Evolutionary conservation across 139 green algal species (phyloP).

Genomic region (Pleodorina starrii): DNA sequence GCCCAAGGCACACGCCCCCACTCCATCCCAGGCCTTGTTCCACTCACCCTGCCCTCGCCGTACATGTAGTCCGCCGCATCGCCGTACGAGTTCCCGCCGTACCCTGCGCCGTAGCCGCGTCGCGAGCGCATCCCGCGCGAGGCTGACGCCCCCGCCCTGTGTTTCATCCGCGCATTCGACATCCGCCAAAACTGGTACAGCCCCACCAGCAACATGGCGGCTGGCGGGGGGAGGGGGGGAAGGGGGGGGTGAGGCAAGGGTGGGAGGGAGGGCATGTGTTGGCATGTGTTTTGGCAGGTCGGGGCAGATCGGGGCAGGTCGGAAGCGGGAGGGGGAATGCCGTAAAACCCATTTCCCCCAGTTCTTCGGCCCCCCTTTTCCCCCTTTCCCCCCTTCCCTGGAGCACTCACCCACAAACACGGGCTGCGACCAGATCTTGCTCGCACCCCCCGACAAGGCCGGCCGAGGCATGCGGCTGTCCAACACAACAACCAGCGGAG

Average conservation of each 20-base stretch:
- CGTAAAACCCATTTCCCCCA: background rate
- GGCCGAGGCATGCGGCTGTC: background rate
- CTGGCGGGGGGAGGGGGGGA: background rate
- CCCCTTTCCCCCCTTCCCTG: background rate
- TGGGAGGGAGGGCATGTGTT: background rate
- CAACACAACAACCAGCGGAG: background rate
- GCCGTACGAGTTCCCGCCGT: background rate
- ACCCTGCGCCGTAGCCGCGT: background rate
- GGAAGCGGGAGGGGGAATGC: background rate
- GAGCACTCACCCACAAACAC: slow-evolving; percentile 13
- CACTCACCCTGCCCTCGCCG: slow-evolving; percentile 8
- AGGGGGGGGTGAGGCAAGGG: background rate
- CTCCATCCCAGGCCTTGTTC: background rate
- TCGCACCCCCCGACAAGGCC: background rate
- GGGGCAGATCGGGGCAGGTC: background rate
- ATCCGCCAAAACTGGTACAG: slow-evolving; percentile 48
- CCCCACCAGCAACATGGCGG: slow-evolving; percentile 28
- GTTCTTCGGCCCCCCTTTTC: background rate
- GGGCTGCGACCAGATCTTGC: slow-evolving; percentile 34
- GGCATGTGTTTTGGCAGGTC: no score
- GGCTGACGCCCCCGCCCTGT: background rate
- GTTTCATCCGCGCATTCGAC: background rate
- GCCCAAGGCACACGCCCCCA: no score
- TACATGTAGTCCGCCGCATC: slow-evolving; percentile 14
- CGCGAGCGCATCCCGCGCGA: background rate